Evolutionary conservation across 495 filamentous ascomycete genomes (phyloP), one percentile per base, ranked within the genome.

Genomic region (Apiosordaria backusii): DNA sequence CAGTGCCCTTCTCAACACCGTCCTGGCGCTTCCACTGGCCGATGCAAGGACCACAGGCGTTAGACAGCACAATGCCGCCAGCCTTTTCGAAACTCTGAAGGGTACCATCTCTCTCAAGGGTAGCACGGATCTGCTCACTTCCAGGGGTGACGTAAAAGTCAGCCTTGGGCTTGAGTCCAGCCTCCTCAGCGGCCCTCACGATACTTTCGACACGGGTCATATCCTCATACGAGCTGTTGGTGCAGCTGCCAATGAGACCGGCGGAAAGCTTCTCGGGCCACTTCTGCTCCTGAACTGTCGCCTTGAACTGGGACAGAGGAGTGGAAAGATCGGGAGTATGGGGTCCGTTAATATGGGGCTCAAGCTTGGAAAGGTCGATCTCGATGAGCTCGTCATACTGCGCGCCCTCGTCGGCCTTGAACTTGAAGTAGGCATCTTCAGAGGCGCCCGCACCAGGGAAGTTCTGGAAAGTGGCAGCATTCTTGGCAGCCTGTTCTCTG

Each of bases 161-260:
- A 1, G 89, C 86, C 72, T 90, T 91, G 19, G 94, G 93, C 80
- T 91, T 90, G 27, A 99, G 79, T 40, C 95, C 95, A 10, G 91
- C 95, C 35, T 90, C 87, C 59, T 86, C 82, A 16, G 95, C 95
- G 76, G 96, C 93, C 78, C 93, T 92, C 57, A 97, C 90, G 63
- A 99, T 84, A 71, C 92, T 82, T 81, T 97, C 95, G 18, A 92
- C 90, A 60, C 95, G 88, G 10, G 92, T 93, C 95, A 99, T 99
- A 74, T 99, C 95, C 79, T 97, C 87, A 76, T 97, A 99, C 3
- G 95, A 98, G 77, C 91, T 96, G 83, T 99, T 99, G 16, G 95
- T 99, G 81, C 95, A 99, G 81, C 92, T 96, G 55, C 95, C 95
- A 72, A 99, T 99, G 26, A 99, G 84, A 64, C 93, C 92, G 7